Percentiles rank a stretch among this genome's conserved stretches.
These are phyloP conservation scores for Akebia trifoliata DNA, from an alignment of 164 flowering plant genomes.

Conservation along the genomic window DNA sequence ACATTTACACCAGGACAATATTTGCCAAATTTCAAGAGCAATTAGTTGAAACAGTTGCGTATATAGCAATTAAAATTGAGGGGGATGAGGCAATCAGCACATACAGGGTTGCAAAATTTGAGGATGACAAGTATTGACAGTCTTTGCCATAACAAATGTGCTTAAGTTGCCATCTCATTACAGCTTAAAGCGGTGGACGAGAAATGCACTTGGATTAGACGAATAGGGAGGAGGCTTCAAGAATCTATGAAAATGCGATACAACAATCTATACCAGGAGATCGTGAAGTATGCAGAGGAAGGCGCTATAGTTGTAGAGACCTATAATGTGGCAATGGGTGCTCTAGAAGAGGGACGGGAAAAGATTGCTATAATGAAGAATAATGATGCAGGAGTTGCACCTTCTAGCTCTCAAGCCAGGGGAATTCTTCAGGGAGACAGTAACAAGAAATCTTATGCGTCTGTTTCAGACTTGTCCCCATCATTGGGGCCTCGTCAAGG, in stretches of 20 bases:
- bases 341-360: slow-evolving; percentile 47
- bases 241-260: slow-evolving; percentile 42
- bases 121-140: slow-evolving; percentile 55
- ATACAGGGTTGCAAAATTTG: slow-evolving; percentile 60
- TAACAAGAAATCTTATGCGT: slow-evolving; percentile 32
- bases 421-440: slow-evolving; percentile 22
- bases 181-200: slow-evolving; percentile 66
- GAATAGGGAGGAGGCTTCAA: slow-evolving; percentile 23
- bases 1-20: slow-evolving; percentile 44
- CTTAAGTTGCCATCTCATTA: slow-evolving; percentile 65
- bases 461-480: slow-evolving; percentile 46
- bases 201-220: slow-evolving; percentile 37
- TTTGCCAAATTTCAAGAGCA: slow-evolving; percentile 59
- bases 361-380: slow-evolving; percentile 43
- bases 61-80: slow-evolving; percentile 54
- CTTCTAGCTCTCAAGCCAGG: slow-evolving; percentile 28
- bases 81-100: slow-evolving; percentile 44
- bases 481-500: slow-evolving; percentile 73
- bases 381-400: slow-evolving; percentile 40
- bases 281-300: slow-evolving; percentile 54
- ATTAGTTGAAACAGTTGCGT: slow-evolving; percentile 53
- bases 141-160: slow-evolving; percentile 59
- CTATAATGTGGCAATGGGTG: slow-evolving; percentile 51
- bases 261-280: slow-evolving; percentile 46
- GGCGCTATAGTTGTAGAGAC: slow-evolving; percentile 54